Percentiles rank a stretch among this genome's conserved stretches.
phyloP scores from a whole-genome alignment of 2,329 filamentous ascomycete genomes.

The Aureobasidium sp. region DNA sequence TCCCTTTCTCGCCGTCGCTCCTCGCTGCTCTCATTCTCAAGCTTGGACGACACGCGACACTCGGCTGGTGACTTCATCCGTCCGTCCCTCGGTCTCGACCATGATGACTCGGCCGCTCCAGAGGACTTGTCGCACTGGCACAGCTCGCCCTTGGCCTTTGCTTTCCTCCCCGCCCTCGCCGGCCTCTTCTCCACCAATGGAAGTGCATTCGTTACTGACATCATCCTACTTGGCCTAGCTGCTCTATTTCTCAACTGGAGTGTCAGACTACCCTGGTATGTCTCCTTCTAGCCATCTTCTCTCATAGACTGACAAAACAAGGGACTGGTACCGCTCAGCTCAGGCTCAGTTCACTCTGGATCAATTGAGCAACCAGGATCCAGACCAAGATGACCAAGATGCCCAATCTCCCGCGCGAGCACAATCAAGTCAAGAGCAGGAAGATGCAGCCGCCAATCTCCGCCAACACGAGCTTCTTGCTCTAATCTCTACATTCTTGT shows the following conservation, averaged over 20 bases:
- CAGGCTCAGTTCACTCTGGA: slow-evolving; percentile 28
- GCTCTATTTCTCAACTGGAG: slow-evolving; percentile 90
- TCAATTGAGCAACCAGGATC: not conserved
- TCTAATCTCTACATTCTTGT: slow-evolving; percentile 68
- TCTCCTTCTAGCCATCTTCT: not conserved
- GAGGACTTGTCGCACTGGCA: slow-evolving; percentile 64
- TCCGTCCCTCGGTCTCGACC: slow-evolving; percentile 34
- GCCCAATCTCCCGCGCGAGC: not conserved
- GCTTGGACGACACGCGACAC: slow-evolving; percentile 59
- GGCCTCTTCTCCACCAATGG: slow-evolving; percentile 82
- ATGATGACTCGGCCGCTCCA: slow-evolving; percentile 24
- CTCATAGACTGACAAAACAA: slow-evolving; percentile 19
- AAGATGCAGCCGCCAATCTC: slow-evolving; percentile 53
- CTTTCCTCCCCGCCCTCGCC: slow-evolving; percentile 76
- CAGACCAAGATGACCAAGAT: slow-evolving; percentile 12
- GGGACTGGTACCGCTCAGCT: slow-evolving; percentile 48
- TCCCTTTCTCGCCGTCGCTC: slow-evolving; percentile 53
- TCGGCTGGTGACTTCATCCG: slow-evolving; percentile 63
- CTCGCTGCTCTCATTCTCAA: slow-evolving; percentile 72
- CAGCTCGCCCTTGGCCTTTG: slow-evolving; percentile 73
- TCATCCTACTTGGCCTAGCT: slow-evolving; percentile 71
- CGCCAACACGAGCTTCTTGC: slow-evolving; percentile 69
- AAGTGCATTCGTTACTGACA: slow-evolving; percentile 72
- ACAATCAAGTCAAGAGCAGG: slow-evolving; percentile 15
- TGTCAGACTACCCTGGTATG: slow-evolving; percentile 79